A percentile compares a stretch with the other conserved stretches of the same genome.
Evolutionary conservation across 1,139 yeast species (phyloP).

Genomic region (Protomyces lactucae-debilis): DNA sequence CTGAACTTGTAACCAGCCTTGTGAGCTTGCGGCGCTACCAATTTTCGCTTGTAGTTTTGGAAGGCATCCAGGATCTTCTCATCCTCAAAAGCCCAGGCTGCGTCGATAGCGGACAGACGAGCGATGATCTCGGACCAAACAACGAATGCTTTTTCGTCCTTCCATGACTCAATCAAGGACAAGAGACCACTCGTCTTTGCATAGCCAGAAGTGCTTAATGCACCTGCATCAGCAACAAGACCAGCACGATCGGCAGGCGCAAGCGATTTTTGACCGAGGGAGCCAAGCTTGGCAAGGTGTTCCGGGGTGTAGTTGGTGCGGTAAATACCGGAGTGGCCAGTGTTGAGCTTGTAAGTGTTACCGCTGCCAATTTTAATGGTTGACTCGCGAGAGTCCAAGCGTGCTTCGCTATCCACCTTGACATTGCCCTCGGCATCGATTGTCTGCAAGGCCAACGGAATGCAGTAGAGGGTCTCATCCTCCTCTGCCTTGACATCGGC

Average conservation of each 20-base stretch:
- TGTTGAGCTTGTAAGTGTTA: slow-evolving; percentile 71
- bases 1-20: slow-evolving; percentile 66
- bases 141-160: slow-evolving; percentile 60
- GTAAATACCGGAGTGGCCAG: slow-evolving; percentile 77
- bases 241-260: slow-evolving; percentile 83
- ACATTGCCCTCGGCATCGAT: slow-evolving; percentile 61
- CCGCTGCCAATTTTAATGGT: slow-evolving; percentile 42
- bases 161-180: slow-evolving; percentile 63
- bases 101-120: slow-evolving; percentile 52
- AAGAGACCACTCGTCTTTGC: slow-evolving; percentile 63
- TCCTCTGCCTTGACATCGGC: slow-evolving; percentile 75
- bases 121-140: slow-evolving; percentile 71
- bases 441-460: slow-evolving; percentile 72
- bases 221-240: slow-evolving; percentile 73
- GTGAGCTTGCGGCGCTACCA: slow-evolving; percentile 56
- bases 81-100: slow-evolving; percentile 69
- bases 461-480: slow-evolving; percentile 70
- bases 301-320: slow-evolving; percentile 71
- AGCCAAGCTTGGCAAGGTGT: slow-evolving; percentile 66
- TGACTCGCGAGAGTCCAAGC: slow-evolving; percentile 51
- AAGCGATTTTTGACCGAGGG: slow-evolving; percentile 50
- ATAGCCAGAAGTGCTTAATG: slow-evolving; percentile 68
- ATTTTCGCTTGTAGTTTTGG: slow-evolving; percentile 53
- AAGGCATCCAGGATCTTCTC: slow-evolving; percentile 53
- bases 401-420: slow-evolving; percentile 33